These are phyloP conservation scores for Entomortierella beljakovae DNA, from an alignment of 192 early-diverging fungal genomes.

Conservation along the genomic window DNA sequence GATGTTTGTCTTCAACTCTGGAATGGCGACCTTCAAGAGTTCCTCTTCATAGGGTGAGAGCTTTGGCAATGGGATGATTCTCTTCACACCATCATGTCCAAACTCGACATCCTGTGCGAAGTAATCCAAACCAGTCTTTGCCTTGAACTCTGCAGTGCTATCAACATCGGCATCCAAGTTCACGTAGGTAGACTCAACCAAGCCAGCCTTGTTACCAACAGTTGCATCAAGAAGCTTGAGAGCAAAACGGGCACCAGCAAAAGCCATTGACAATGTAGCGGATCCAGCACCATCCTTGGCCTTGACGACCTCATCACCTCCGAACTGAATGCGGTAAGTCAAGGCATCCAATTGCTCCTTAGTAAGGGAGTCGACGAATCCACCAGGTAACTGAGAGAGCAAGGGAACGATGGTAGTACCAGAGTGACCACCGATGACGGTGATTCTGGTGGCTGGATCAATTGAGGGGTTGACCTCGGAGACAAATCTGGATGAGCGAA, in stretches of 20 bases:
- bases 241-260: slow-evolving; percentile 86
- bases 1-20: slow-evolving; percentile 91
- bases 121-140: slow-evolving; percentile 62
- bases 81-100: slow-evolving; percentile 76
- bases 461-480: slow-evolving; percentile 76
- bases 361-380: slow-evolving; percentile 66
- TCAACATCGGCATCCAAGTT: slow-evolving; percentile 64
- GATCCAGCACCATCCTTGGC: slow-evolving; percentile 90
- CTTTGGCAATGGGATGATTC: slow-evolving; percentile 82
- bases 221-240: slow-evolving; percentile 83
- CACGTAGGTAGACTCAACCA: slow-evolving; percentile 91
- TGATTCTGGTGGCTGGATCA: slow-evolving; percentile 77
- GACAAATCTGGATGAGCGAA: slow-evolving; percentile 92
- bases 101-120: slow-evolving; percentile 84
- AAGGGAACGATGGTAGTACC: slow-evolving; percentile 95
- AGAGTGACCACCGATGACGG: slow-evolving; percentile 93
- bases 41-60: slow-evolving; percentile 82
- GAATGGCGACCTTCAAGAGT: slow-evolving; percentile 76
- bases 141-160: slow-evolving; percentile 10
- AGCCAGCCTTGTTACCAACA: slow-evolving; percentile 67
- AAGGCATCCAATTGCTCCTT: slow-evolving; percentile 83
- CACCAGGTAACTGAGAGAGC: slow-evolving; percentile 75
- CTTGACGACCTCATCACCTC: slow-evolving; percentile 98
- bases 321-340: slow-evolving; percentile 95
- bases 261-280: slow-evolving; percentile 90